Evolutionary conservation across 2,329 filamentous ascomycete species (phyloP).

Genomic region (Davidsoniella eucalypti): DNA sequence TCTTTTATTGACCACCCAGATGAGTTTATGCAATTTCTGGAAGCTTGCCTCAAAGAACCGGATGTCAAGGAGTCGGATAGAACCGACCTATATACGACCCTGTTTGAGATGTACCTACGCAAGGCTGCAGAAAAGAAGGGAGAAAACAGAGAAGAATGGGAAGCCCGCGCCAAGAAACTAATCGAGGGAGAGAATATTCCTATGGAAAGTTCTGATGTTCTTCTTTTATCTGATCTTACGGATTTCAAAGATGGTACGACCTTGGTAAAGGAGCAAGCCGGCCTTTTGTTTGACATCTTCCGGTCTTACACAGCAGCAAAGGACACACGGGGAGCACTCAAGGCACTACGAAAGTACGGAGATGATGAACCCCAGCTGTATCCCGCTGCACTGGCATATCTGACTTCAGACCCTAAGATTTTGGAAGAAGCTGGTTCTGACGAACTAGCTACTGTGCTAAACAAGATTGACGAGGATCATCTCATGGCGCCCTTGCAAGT

Average conservation of each 20-base stretch:
- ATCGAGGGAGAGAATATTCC: slow-evolving; percentile 67
- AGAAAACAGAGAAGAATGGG: slow-evolving; percentile 61
- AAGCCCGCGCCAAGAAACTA: slow-evolving; percentile 74
- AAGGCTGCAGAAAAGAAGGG: slow-evolving; percentile 65
- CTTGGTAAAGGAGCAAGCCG: slow-evolving; percentile 84
- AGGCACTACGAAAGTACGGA: slow-evolving; percentile 80
- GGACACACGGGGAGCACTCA: slow-evolving; percentile 80
- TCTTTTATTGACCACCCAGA: slow-evolving; percentile 89
- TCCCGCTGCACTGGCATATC: slow-evolving; percentile 79
- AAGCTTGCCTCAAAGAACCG: slow-evolving; percentile 64
- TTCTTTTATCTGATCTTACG: slow-evolving; percentile 81
- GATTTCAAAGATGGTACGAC: slow-evolving; percentile 82
- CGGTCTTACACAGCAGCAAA: slow-evolving; percentile 85
- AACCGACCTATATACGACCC: slow-evolving; percentile 76
- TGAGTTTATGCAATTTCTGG: slow-evolving; percentile 82
- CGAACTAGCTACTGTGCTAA: slow-evolving; percentile 64
- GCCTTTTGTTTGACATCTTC: slow-evolving; percentile 87
- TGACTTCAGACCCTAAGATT: slow-evolving; percentile 68
- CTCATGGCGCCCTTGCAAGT: slow-evolving; percentile 94
- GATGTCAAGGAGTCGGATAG: slow-evolving; percentile 58
- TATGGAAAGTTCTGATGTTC: slow-evolving; percentile 87
- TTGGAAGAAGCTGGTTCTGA: slow-evolving; percentile 70
- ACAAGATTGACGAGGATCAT: slow-evolving; percentile 75
- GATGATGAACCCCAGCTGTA: slow-evolving; percentile 83
- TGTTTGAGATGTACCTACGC: slow-evolving; percentile 97